Conservation (phyloP, 306 rosid species). For the Fagus crenata region DNA sequence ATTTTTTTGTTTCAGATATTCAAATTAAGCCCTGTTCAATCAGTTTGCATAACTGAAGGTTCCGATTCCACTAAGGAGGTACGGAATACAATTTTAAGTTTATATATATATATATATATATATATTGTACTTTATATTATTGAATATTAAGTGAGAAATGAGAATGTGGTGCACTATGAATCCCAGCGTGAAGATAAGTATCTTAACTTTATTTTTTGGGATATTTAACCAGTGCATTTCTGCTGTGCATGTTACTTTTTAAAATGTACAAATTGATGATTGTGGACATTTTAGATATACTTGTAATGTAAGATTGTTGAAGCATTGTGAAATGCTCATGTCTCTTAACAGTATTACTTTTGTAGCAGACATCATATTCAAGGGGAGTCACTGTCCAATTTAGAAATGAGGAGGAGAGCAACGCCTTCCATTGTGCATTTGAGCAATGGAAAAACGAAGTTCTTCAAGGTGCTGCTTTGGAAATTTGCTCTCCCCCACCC, state of each 20-base stretch:
- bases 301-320: neutral
- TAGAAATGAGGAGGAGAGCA: conserved; percentile 73
- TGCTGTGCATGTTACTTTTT: neutral
- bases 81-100: conserved; percentile 3
- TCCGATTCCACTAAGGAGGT: conserved; percentile 60
- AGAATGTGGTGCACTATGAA: neutral
- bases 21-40: conserved; percentile 61
- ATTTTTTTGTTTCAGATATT: conserved; percentile 56
- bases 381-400: conserved; percentile 63
- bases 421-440: conserved; percentile 62
- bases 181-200: neutral
- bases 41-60: conserved; percentile 61
- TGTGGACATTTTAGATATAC: neutral
- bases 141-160: neutral
- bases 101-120: neutral
- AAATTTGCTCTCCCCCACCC: conserved; percentile 13
- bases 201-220: neutral
- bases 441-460: conserved; percentile 69
- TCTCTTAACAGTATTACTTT: conserved; percentile 33
- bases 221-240: neutral
- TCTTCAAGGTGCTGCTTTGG: conserved; percentile 60
- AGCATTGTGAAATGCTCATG: conserved; percentile 16
- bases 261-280: conserved; percentile 6
- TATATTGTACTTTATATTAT: neutral
- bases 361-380: conserved; percentile 60